Percentiles rank a stretch among this genome's conserved stretches.
phyloP scores from a whole-genome alignment of 2,329 filamentous ascomycete genomes.

The Cadophora sp. region DNA sequence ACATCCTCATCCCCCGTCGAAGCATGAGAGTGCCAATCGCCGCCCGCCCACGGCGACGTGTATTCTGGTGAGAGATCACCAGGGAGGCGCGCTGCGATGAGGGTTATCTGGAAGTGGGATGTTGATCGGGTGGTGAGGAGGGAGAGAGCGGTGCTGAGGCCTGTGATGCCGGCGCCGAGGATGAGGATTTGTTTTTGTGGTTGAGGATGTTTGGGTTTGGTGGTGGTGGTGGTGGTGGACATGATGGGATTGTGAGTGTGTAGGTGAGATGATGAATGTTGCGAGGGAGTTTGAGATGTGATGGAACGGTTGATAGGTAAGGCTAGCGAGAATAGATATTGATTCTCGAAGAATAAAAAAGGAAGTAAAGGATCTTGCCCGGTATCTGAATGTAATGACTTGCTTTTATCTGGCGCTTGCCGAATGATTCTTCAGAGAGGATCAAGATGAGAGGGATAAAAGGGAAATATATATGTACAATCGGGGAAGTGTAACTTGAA shows the following conservation, averaged over 20 bases:
- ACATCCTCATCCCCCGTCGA: constrained; percentile 36
- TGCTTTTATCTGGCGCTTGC: too few relatives aligned
- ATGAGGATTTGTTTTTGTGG: constrained; percentile 37
- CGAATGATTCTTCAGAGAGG: too few relatives aligned
- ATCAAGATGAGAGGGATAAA: too few relatives aligned
- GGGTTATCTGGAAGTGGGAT: constrained; percentile 47
- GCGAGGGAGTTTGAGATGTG: neutral
- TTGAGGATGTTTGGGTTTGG: constrained; percentile 8
- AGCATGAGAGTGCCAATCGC: constrained; percentile 54
- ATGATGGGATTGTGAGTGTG: neutral
- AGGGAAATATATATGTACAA: neutral
- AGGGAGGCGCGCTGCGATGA: constrained; percentile 52
- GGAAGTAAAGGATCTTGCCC: neutral
- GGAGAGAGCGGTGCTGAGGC: constrained; percentile 48
- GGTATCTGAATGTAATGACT: neutral
- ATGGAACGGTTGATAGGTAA: too few relatives aligned
- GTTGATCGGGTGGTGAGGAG: constrained; percentile 49
- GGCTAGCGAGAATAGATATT: neutral
- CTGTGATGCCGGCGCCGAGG: constrained; percentile 52
- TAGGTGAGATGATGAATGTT: neutral
- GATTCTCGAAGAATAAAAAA: neutral
- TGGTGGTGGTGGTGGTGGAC: neutral
- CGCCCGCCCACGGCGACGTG: constrained; percentile 50
- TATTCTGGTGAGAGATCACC: constrained; percentile 38
- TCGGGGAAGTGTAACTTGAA: neutral